Percentiles rank a stretch among this genome's conserved stretches.
These are phyloP conservation scores for Cylindrotheca fusiformis DNA, from an alignment of 108 stramenopile species.

Conservation along the genomic window DNA sequence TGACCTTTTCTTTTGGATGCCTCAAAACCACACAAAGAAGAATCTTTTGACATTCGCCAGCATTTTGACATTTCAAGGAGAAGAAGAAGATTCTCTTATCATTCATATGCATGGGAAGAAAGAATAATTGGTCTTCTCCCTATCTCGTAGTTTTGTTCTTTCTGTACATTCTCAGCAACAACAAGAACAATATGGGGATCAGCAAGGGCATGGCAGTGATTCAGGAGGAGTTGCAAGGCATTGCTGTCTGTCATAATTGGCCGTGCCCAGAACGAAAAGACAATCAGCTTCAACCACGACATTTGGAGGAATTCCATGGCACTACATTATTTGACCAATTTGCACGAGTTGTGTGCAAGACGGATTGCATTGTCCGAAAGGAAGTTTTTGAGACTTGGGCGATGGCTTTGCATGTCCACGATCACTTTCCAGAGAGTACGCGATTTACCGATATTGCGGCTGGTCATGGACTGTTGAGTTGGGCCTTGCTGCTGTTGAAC, in stretches of 20 bases:
- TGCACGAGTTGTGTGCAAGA: conserved; percentile 44
- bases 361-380: conserved; percentile 49
- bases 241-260: neutral
- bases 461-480: conserved; percentile 63
- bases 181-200: too few species aligned
- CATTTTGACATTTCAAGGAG: too few species aligned
- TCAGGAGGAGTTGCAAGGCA: neutral
- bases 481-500: conserved; percentile 53
- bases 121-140: too few species aligned
- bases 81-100: too few species aligned
- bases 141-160: too few species aligned
- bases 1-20: too few species aligned
- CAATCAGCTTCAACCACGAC: conserved; percentile 16
- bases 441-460: conserved; percentile 58
- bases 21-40: too few species aligned
- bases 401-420: conserved; percentile 54
- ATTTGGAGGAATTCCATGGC: conserved; percentile 10
- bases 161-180: too few species aligned
- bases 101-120: too few species aligned
- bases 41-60: too few species aligned
- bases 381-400: conserved; percentile 75
- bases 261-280: neutral
- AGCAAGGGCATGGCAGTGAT: neutral
- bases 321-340: conserved; percentile 50
- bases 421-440: conserved; percentile 25